Conservation (phyloP, 148 eudicot genomes). For the Hydrangea macrophylla region DNA sequence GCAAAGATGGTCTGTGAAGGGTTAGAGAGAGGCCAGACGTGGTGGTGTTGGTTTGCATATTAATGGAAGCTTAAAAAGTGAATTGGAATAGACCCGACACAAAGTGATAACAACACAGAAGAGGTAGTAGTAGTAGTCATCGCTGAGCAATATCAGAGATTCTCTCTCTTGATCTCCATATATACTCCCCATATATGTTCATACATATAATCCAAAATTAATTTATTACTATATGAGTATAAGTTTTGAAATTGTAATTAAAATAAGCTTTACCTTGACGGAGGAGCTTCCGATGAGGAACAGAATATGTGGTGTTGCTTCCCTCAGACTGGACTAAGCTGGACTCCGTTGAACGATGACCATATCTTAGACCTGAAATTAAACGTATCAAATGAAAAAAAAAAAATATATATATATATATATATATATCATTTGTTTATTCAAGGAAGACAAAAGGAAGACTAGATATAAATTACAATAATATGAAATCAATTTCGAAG, state of each 20-base stretch:
- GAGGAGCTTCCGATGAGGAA: constrained; percentile 53
- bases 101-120: not conserved
- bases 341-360: not conserved
- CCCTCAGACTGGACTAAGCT: not conserved
- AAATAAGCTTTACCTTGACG: constrained; percentile 25
- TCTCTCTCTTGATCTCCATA: constrained; percentile 4
- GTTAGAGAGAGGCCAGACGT: not conserved
- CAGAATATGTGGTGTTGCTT: constrained; percentile 2
- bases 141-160: constrained; percentile 4
- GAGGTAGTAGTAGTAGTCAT: too few species aligned
- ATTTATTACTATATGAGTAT: not conserved
- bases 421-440: not conserved
- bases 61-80: not conserved
- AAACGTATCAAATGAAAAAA: not conserved
- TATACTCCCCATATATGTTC: too few species aligned
- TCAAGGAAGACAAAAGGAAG: not conserved
- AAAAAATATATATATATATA: too few species aligned
- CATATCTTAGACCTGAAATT: not conserved
- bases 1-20: constrained; percentile 5
- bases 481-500: constrained; percentile 1
- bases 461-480: not conserved
- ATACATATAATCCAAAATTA: not conserved
- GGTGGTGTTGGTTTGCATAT: constrained; percentile 3
- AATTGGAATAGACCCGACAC: not conserved
- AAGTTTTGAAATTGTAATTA: not conserved